Evolutionary conservation across 2,329 filamentous ascomycete species (phyloP).

Genomic region (Coniochaeta hoffmannii): DNA sequence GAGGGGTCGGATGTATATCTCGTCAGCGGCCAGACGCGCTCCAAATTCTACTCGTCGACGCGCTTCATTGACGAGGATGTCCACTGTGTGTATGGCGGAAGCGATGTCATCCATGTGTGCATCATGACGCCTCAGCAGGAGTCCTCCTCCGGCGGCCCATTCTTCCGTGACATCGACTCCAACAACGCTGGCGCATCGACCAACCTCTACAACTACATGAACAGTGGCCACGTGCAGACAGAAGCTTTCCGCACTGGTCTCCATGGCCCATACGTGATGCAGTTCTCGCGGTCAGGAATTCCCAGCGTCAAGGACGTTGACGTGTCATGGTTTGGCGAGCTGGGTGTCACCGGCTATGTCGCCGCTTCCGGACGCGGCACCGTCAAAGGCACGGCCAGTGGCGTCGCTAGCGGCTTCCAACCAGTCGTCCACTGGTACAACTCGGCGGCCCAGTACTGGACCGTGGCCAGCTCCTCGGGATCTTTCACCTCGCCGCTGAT

Average conservation of each 20-base stretch:
- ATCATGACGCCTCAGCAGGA: conserved; percentile 52
- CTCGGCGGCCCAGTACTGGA: conserved; percentile 56
- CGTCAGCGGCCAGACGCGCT: conserved; percentile 54
- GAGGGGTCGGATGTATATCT: conserved; percentile 54
- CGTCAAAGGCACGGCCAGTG: conserved; percentile 53
- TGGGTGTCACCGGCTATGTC: conserved; percentile 52
- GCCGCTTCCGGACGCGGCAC: conserved; percentile 47
- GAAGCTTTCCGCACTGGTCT: conserved; percentile 55
- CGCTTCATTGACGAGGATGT: conserved; percentile 63
- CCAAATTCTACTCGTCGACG: conserved; percentile 63
- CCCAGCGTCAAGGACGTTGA: conserved; percentile 37
- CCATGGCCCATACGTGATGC: conserved; percentile 57
- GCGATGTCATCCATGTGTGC: conserved; percentile 46
- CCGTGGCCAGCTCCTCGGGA: conserved; percentile 44
- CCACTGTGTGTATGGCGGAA: conserved; percentile 51
- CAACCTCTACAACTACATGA: conserved; percentile 62
- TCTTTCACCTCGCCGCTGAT: conserved; percentile 57
- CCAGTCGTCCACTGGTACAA: conserved; percentile 62
- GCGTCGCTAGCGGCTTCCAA: conserved; percentile 43
- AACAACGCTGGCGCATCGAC: conserved; percentile 54
- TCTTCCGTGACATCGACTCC: conserved; percentile 57
- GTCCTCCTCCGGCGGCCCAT: conserved; percentile 57
- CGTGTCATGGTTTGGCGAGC: conserved; percentile 45
- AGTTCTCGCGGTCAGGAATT: conserved; percentile 50
- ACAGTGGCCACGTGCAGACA: conserved; percentile 56